Base-by-base conservation (phyloP, 139 green algal species). In the Chlorella sp. region DNA sequence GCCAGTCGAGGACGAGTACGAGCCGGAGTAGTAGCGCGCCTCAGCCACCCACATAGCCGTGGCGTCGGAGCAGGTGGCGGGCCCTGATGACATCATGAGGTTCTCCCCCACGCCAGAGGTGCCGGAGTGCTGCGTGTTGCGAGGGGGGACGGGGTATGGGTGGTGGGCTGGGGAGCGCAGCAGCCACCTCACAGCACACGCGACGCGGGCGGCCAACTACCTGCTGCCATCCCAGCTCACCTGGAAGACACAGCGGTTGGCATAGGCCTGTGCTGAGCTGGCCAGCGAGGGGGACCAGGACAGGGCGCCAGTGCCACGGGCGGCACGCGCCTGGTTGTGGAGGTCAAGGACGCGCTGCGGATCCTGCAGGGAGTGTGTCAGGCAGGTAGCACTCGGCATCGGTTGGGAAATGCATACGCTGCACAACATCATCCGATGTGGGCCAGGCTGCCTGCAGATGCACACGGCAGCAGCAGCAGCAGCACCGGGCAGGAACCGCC, bases 31-130 rank as follows among this genome's bases (percentile, higher is more conserved):
- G 28, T 28, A 63, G 13, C 11, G 51, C 15, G 38, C 75, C 75
- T 82, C 75, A 9, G 21, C 56, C 56, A 71, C 32, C 75, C 75
- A 82, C 32, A 82, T 34, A 1, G 25, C 56, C 7, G 71, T 57
- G 21, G 75, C 75, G 11, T 82, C 75, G 20, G 56, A 34, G 34
- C 55, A 70, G 56, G 20, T 71, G 34, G 56, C 56, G 34, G n/a
- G 4, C 9, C 15, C 21, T 1, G 18, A 47, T 0, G 47, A 67
- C 12, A 6, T 44, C 34, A 47, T 38, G 0, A 82, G 75, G 75
- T 82, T 82, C 57, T 82, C 75, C 0, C 75, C 75, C 5, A 57
- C 17, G 0, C 75, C 75, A 23, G n/a, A 0, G 9, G 21, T 26
- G 32, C 55, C 32, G 11, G 75, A 82, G 36, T 82, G 75, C 75